These are phyloP conservation scores for Mycena rosella DNA, from an alignment of 768 basidiomycete species.

Conservation along the genomic window DNA sequence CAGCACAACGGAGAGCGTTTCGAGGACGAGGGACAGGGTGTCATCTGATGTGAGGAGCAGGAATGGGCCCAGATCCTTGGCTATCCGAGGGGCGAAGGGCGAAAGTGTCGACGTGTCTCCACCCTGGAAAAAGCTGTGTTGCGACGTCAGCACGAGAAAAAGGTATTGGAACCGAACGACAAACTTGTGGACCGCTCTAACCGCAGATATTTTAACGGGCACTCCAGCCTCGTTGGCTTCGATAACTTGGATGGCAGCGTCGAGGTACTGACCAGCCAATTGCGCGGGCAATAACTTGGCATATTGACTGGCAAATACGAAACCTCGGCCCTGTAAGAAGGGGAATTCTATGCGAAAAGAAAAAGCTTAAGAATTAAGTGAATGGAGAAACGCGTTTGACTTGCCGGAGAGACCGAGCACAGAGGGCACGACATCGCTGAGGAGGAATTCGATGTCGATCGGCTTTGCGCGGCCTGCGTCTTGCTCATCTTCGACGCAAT, in stretches of 20 bases:
- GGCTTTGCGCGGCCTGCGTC: conserved; percentile 71
- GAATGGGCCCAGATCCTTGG: conserved; percentile 87
- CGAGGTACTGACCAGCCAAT: conserved; percentile 87
- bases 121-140: conserved; percentile 74
- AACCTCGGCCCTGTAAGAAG: conserved; percentile 95
- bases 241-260: conserved; percentile 88
- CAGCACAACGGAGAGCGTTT: conserved; percentile 85
- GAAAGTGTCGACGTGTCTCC: conserved; percentile 70
- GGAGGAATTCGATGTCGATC: conserved; percentile 83
- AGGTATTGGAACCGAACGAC: not conserved
- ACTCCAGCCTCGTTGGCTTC: conserved; percentile 78
- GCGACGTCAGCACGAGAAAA: conserved; percentile 21
- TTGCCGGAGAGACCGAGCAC: conserved; percentile 74
- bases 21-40: conserved; percentile 88
- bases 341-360: conserved; percentile 72
- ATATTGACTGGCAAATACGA: conserved; percentile 95
- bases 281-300: conserved; percentile 77
- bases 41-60: conserved; percentile 86
- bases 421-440: conserved; percentile 84
- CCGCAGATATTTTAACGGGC: conserved; percentile 95
- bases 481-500: conserved; percentile 82
- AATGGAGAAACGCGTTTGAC: conserved; percentile 37
- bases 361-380: not conserved
- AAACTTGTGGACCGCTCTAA: conserved; percentile 94
- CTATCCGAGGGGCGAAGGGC: conserved; percentile 79